Evolutionary conservation across 169 alveolate genomes (phyloP).

Genomic region (Plasmodium coatneyi): DNA sequence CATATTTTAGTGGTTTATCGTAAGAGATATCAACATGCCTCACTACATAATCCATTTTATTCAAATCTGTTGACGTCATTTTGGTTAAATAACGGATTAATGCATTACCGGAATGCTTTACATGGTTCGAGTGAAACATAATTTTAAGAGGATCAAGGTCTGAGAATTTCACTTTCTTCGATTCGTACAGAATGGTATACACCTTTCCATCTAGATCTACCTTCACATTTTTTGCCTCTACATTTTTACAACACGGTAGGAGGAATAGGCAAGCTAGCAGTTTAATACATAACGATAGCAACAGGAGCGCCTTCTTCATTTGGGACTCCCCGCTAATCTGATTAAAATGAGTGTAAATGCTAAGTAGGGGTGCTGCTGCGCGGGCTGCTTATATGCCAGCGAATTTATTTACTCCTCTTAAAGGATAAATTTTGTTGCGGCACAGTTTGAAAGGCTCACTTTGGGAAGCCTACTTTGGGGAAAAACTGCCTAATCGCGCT

Average conservation of each 20-base stretch:
- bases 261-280: not conserved
- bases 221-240: slow-evolving; percentile 16
- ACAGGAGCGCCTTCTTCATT: slow-evolving; percentile 5
- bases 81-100: not conserved
- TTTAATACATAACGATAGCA: not conserved
- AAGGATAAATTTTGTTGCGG: not conserved
- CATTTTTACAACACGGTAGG: not conserved
- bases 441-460: not conserved
- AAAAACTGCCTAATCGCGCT: not conserved
- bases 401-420: not conserved
- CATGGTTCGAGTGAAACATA: slow-evolving; percentile 47
- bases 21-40: slow-evolving; percentile 7
- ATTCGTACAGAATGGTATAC: slow-evolving; percentile 17
- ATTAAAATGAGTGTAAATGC: not conserved
- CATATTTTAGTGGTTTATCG: slow-evolving; percentile 15
- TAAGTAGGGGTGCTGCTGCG: not conserved
- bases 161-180: slow-evolving; percentile 17
- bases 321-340: not conserved
- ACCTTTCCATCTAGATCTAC: slow-evolving; percentile 9
- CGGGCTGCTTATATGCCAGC: not conserved
- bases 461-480: not conserved
- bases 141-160: slow-evolving; percentile 22
- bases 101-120: slow-evolving; percentile 37
- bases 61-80: not conserved
- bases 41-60: not conserved